Conservation (phyloP, 495 filamentous ascomycete species). For the Penicillium samsonianum region DNA sequence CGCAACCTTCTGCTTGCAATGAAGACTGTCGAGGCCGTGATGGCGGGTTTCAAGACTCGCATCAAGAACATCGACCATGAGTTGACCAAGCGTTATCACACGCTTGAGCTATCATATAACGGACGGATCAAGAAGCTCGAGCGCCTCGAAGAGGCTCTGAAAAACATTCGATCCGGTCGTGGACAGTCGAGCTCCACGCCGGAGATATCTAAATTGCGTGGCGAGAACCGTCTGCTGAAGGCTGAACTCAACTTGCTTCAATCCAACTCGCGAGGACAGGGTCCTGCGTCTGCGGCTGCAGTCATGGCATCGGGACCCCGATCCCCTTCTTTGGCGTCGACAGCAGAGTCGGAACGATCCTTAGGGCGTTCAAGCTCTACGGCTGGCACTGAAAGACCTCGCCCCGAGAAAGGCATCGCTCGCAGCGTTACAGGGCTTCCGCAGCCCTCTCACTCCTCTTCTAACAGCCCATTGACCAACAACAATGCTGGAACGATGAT, state of each 20-base stretch:
- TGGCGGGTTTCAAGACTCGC: slow-evolving; percentile 77
- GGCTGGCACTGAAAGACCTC: slow-evolving; percentile 30
- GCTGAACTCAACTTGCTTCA: slow-evolving; percentile 79
- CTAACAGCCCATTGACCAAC: slow-evolving; percentile 36
- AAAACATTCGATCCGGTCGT: slow-evolving; percentile 45
- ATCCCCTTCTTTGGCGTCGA: slow-evolving; percentile 30
- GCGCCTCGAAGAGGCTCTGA: slow-evolving; percentile 73
- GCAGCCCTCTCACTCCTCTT: slow-evolving; percentile 38
- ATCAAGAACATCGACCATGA: slow-evolving; percentile 85
- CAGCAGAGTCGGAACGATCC: slow-evolving; percentile 36
- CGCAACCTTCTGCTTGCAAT: slow-evolving; percentile 85
- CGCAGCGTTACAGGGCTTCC: slow-evolving; percentile 42
- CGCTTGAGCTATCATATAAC: slow-evolving; percentile 78
- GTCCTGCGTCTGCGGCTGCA: slow-evolving; percentile 27
- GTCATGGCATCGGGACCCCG: slow-evolving; percentile 30
- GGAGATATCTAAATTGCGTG: slow-evolving; percentile 71
- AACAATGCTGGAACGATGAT: slow-evolving; percentile 37
- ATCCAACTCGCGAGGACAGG: slow-evolving; percentile 43
- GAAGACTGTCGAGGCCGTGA: slow-evolving; percentile 80
- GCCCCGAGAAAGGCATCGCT: slow-evolving; percentile 27
- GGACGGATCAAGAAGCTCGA: slow-evolving; percentile 83
- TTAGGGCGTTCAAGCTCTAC: slow-evolving; percentile 54
- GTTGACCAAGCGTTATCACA: slow-evolving; percentile 85
- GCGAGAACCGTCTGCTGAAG: slow-evolving; percentile 79
- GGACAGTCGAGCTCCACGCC: slow-evolving; percentile 50